These are phyloP conservation scores for Dendrobium catenatum DNA, from an alignment of 106 monocot genomes.

Conservation along the genomic window DNA sequence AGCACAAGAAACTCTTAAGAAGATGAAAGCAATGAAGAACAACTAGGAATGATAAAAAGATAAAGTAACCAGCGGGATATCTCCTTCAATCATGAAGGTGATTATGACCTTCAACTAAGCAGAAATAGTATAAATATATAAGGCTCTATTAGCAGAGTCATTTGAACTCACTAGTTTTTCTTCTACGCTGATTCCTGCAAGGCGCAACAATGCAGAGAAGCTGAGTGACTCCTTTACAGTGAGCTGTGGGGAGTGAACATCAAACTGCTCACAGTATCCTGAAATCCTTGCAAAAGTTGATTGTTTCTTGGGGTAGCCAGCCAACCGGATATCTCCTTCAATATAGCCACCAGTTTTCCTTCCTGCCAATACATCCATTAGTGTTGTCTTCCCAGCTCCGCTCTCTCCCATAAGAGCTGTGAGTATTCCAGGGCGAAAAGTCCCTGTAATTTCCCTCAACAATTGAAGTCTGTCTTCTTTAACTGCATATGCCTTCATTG, in stretches of 20 bases:
- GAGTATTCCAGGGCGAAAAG: slow-evolving; percentile 62
- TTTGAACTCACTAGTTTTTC: slow-evolving; percentile 26
- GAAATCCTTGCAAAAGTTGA: slow-evolving; percentile 63
- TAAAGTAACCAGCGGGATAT: too few relatives aligned
- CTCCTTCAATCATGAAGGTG: not conserved
- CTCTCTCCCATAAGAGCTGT: slow-evolving; percentile 82
- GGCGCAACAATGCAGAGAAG: slow-evolving; percentile 63
- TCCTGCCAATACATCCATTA: slow-evolving; percentile 75
- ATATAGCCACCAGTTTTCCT: slow-evolving; percentile 69
- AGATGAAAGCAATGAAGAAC: not conserved
- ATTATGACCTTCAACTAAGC: not conserved
- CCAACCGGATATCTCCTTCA: slow-evolving; percentile 54
- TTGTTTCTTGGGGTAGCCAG: slow-evolving; percentile 64
- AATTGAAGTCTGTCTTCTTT: slow-evolving; percentile 49
- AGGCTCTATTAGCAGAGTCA: not conserved
- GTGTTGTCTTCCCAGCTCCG: slow-evolving; percentile 80
- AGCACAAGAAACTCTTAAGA: not conserved
- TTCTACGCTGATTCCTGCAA: slow-evolving; percentile 33
- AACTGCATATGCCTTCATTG: slow-evolving; percentile 59
- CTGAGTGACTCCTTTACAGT: slow-evolving; percentile 60
- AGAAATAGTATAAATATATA: not conserved
- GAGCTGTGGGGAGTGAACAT: slow-evolving; percentile 69
- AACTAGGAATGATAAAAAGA: not conserved
- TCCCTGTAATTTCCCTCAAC: slow-evolving; percentile 43
- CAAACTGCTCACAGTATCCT: slow-evolving; percentile 73